Conservation (phyloP, 2,329 filamentous ascomycete species). For the Ambrosiella beaveri region DNA sequence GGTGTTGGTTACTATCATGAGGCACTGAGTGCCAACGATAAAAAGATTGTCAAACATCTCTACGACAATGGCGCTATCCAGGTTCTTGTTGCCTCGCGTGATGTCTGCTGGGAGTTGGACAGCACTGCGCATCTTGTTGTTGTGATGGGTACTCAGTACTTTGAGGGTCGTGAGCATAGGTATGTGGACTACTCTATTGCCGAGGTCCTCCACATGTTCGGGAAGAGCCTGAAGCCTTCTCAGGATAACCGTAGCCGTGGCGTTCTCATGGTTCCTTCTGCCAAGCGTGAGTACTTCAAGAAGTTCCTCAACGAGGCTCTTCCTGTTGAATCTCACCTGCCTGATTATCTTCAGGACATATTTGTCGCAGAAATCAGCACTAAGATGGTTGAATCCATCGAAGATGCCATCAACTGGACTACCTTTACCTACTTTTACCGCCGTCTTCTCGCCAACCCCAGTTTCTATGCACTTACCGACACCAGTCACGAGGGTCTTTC, state of each 20-base stretch:
- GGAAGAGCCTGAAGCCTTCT: conserved; percentile 66
- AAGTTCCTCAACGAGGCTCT: conserved; percentile 95
- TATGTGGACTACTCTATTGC: conserved; percentile 93
- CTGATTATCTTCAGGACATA: conserved; percentile 81
- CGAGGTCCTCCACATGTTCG: conserved; percentile 95
- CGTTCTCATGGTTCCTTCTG: conserved; percentile 88
- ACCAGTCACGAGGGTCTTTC: conserved; percentile 87
- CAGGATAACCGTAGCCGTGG: conserved; percentile 70
- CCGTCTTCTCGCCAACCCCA: conserved; percentile 82
- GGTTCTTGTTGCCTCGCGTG: conserved; percentile 56
- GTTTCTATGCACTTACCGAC: conserved; percentile 81
- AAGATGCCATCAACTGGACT: conserved; percentile 95
- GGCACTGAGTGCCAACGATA: conserved; percentile 73
- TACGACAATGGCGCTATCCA: conserved; percentile 83
- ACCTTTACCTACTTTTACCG: conserved; percentile 98
- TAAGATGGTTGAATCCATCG: conserved; percentile 84
- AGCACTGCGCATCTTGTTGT: conserved; percentile 78
- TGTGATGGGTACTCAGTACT: conserved; percentile 96
- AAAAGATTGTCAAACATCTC: conserved; percentile 82
- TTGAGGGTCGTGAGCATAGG: conserved; percentile 87
- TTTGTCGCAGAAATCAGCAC: conserved; percentile 96
- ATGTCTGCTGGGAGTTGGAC: conserved; percentile 92
- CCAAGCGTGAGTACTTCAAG: conserved; percentile 95
- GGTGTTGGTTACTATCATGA: conserved; percentile 97
- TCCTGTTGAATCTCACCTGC: conserved; percentile 85